Evolutionary conservation across 805 yeast genomes (phyloP).

Genomic region (Crinitomyces ghanaensis): DNA sequence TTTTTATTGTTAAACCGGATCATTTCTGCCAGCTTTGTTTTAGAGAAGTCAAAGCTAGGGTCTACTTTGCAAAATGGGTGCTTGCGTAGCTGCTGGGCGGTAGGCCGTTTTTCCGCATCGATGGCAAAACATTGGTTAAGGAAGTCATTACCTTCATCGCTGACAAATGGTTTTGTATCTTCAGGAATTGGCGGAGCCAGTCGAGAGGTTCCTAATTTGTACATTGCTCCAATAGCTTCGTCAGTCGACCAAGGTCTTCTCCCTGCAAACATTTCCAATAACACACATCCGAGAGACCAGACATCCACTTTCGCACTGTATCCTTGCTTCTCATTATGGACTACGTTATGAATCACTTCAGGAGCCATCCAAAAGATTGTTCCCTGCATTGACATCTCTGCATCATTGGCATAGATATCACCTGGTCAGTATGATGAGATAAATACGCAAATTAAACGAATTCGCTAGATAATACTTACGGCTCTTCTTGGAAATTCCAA

Average conservation of each 20-base stretch:
- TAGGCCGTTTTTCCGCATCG: slow-evolving; percentile 80
- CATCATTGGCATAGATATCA: slow-evolving; percentile 79
- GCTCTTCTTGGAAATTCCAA: slow-evolving; percentile 85
- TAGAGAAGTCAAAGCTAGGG: slow-evolving; percentile 36
- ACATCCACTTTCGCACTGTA: slow-evolving; percentile 96
- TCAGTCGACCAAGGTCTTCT: slow-evolving; percentile 95
- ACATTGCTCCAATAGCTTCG: slow-evolving; percentile 91
- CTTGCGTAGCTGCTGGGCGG: slow-evolving; percentile 53
- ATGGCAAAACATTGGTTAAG: slow-evolving; percentile 57
- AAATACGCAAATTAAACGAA: neutral
- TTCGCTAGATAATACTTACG: slow-evolving; percentile 26
- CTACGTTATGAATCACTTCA: slow-evolving; percentile 82
- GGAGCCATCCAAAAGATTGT: slow-evolving; percentile 99
- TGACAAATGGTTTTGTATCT: slow-evolving; percentile 59
- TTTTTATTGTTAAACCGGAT: slow-evolving; percentile 29
- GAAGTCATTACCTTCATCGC: slow-evolving; percentile 56
- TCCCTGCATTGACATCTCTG: slow-evolving; percentile 98
- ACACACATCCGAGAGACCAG: slow-evolving; percentile 97
- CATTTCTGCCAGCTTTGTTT: slow-evolving; percentile 44
- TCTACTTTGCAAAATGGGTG: slow-evolving; percentile 41
- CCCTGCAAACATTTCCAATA: slow-evolving; percentile 95
- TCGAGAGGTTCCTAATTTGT: slow-evolving; percentile 72
- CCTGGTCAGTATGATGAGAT: too few species aligned
- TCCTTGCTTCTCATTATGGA: slow-evolving; percentile 67
- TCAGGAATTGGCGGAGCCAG: slow-evolving; percentile 94